Evolutionary conservation across 2,329 filamentous ascomycete genomes (phyloP).

Genomic region (Penicillium sp.): DNA sequence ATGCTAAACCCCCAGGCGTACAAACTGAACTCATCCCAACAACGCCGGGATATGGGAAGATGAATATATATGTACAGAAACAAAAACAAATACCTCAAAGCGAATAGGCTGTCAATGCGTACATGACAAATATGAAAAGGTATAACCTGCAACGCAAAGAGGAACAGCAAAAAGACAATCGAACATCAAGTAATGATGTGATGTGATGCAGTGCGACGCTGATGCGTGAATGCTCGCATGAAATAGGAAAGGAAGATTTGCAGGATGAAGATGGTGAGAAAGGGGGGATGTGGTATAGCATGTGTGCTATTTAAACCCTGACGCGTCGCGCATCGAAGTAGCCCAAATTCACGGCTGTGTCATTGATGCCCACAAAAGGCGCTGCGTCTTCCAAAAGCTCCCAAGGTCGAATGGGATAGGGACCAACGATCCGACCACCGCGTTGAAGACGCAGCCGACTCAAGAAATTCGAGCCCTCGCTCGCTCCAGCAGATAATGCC

Average conservation of each 20-base stretch:
- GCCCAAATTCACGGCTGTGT: conserved; percentile 44
- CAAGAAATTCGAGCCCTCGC: conserved; percentile 29
- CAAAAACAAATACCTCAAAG: not conserved
- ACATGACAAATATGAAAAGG: not conserved
- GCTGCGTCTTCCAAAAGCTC: conserved; percentile 47
- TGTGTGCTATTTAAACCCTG: conserved; percentile 17
- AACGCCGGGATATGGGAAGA: not conserved
- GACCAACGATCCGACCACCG: conserved; percentile 34
- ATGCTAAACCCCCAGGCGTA: too few relatives aligned
- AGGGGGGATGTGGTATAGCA: not conserved
- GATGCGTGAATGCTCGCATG: not conserved
- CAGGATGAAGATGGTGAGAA: not conserved
- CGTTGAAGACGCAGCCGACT: conserved; percentile 39
- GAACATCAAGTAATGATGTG: not conserved
- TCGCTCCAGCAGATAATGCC: conserved; percentile 10
- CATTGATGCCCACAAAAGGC: conserved; percentile 44
- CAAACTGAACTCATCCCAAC: not conserved
- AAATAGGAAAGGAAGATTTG: not conserved
- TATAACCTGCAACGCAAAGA: too few relatives aligned
- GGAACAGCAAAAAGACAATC: not conserved
- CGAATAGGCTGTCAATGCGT: not conserved
- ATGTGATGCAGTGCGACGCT: not conserved
- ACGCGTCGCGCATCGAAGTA: conserved; percentile 43
- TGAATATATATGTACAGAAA: not conserved
- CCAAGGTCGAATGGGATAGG: conserved; percentile 42